These are phyloP conservation scores for Venturia aucupariae DNA, from an alignment of 2,329 filamentous ascomycete genomes.

Conservation along the genomic window DNA sequence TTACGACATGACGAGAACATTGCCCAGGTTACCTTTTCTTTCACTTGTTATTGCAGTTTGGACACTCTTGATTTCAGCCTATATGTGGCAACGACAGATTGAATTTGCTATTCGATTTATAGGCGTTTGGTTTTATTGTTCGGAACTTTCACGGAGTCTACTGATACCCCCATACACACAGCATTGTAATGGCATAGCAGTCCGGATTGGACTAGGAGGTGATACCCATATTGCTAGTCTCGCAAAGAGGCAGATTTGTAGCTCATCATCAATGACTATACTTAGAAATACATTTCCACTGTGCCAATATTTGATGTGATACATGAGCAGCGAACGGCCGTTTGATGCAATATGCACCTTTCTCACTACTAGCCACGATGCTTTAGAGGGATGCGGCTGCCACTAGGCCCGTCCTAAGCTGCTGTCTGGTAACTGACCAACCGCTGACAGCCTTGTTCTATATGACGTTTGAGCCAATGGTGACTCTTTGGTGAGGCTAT, in stretches of 20 bases:
- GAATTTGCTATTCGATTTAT: neutral
- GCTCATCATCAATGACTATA: neutral
- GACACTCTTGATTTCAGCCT: neutral
- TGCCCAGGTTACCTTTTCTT: neutral
- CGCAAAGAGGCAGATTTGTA: neutral
- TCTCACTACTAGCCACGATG: neutral
- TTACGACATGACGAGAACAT: neutral
- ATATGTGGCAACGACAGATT: neutral
- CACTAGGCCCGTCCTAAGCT: neutral
- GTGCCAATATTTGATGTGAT: neutral
- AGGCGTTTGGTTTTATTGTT: neutral
- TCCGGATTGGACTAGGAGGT: neutral
- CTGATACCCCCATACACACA: constrained; percentile 12
- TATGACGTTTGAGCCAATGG: neutral
- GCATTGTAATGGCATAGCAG: constrained; percentile 5
- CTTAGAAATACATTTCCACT: neutral
- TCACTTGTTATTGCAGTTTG: neutral
- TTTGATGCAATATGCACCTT: neutral
- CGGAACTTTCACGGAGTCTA: neutral
- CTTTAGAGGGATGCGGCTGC: neutral
- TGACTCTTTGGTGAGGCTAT: neutral
- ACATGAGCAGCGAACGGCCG: neutral
- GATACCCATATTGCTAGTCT: constrained; percentile 4
- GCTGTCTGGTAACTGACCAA: neutral
- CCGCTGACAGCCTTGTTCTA: neutral